phyloP scores from a whole-genome alignment of 352 stramenopile genomes.

The Globisporangium nunn region DNA sequence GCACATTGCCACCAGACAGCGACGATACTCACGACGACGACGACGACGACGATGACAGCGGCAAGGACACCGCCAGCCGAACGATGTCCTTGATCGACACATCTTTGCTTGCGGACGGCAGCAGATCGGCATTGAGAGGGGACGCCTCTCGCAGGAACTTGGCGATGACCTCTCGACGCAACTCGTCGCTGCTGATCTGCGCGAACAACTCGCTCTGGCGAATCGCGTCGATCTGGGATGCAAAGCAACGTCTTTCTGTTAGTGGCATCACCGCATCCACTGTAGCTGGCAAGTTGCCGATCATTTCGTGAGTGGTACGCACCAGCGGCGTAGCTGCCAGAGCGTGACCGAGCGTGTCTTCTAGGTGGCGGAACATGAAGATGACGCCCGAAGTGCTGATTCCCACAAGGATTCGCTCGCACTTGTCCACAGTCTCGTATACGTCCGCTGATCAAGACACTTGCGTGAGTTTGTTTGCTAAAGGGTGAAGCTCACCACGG shows the following conservation, averaged over 20 bases:
- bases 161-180: constrained; percentile 31
- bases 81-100: constrained; percentile 14
- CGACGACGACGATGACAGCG: neutral
- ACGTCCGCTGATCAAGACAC: constrained; percentile 21
- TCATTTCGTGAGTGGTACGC: neutral
- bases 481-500: too few relatives aligned
- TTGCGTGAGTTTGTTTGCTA: neutral
- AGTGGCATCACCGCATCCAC: neutral
- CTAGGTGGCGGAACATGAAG: constrained; percentile 50
- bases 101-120: neutral
- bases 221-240: constrained; percentile 27
- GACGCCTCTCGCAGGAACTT: constrained; percentile 15
- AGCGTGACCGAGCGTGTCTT: constrained; percentile 34
- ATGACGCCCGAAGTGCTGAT: constrained; percentile 64
- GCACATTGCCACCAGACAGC: constrained; percentile 11
- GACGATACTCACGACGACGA: neutral
- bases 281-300: neutral
- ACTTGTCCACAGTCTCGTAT: constrained; percentile 16
- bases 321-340: constrained; percentile 40
- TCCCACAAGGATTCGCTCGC: constrained; percentile 39
- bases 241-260: neutral
- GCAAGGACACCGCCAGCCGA: constrained; percentile 8
- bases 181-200: constrained; percentile 33
- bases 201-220: constrained; percentile 23
- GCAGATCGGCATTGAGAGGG: constrained; percentile 3